Evolutionary conservation across 148 eudicot species (phyloP).

Genomic region (Vaccinium darrowii): DNA sequence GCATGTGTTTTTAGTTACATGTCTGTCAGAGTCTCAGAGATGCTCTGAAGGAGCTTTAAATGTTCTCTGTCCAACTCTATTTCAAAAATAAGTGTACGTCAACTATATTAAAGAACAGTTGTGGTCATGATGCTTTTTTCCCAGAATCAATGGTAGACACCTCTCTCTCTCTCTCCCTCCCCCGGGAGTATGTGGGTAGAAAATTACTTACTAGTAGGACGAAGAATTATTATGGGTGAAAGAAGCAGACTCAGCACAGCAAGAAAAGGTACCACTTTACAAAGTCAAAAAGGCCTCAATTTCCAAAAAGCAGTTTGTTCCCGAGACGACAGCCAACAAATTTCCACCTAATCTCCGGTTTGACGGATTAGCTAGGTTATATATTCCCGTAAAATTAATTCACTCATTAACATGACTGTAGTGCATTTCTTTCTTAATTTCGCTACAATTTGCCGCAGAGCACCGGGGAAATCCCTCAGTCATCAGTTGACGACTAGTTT

Average conservation of each 20-base stretch:
- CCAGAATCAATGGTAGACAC: too few species aligned
- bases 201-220: background rate
- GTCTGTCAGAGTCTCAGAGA: background rate
- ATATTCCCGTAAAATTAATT: background rate
- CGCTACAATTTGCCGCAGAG: too few species aligned
- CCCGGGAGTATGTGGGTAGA: background rate
- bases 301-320: background rate
- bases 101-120: background rate
- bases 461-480: too few species aligned
- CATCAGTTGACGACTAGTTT: too few species aligned
- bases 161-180: background rate
- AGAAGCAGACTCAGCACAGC: background rate
- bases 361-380: background rate
- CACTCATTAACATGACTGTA: too few species aligned
- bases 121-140: background rate
- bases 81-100: background rate
- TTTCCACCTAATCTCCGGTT: background rate
- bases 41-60: background rate
- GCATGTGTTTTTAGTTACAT: background rate
- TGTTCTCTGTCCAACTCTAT: background rate
- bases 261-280: background rate
- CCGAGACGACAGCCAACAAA: background rate
- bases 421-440: too few species aligned
- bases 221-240: background rate
- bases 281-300: background rate